Percentiles rank a stretch among this genome's conserved stretches.
Evolutionary conservation across 129 eudicot genomes (phyloP).

Genomic region (Glebionis coronaria): DNA sequence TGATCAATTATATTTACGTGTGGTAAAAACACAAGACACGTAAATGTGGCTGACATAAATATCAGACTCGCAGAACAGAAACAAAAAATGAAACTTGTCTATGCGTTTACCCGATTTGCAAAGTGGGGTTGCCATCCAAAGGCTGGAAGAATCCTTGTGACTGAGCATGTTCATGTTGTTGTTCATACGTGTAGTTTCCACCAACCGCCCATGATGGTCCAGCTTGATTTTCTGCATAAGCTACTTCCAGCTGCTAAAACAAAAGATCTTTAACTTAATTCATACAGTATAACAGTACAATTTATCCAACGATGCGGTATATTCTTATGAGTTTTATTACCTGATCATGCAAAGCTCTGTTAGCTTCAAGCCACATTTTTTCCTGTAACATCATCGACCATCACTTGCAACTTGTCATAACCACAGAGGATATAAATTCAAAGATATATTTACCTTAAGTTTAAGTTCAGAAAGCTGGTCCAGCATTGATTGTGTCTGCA

Average conservation of each 20-base stretch:
- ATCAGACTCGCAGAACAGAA: neutral
- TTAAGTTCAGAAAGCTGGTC: conserved; percentile 91
- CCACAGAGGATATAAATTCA: neutral
- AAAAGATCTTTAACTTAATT: neutral
- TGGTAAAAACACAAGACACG: neutral
- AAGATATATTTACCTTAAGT: conserved; percentile 47
- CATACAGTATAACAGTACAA: neutral
- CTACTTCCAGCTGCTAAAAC: conserved; percentile 59
- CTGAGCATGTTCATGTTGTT: conserved; percentile 56
- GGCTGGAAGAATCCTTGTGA: conserved; percentile 83
- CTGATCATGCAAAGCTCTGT: conserved; percentile 65
- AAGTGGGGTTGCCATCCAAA: conserved; percentile 62
- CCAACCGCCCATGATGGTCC: conserved; percentile 65
- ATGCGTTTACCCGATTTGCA: conserved; percentile 68
- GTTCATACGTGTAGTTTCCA: conserved; percentile 51
- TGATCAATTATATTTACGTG: neutral
- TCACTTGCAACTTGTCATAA: conserved; percentile 7
- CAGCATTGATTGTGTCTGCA: conserved; percentile 87
- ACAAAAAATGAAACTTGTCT: neutral
- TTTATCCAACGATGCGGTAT: neutral
- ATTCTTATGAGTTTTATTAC: conserved; percentile 25
- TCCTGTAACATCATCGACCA: conserved; percentile 43
- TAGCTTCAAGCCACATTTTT: conserved; percentile 69
- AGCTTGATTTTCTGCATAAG: conserved; percentile 62
- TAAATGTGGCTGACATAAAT: neutral